Conservation (phyloP, 257 asterid species). For the Avicennia marina region DNA sequence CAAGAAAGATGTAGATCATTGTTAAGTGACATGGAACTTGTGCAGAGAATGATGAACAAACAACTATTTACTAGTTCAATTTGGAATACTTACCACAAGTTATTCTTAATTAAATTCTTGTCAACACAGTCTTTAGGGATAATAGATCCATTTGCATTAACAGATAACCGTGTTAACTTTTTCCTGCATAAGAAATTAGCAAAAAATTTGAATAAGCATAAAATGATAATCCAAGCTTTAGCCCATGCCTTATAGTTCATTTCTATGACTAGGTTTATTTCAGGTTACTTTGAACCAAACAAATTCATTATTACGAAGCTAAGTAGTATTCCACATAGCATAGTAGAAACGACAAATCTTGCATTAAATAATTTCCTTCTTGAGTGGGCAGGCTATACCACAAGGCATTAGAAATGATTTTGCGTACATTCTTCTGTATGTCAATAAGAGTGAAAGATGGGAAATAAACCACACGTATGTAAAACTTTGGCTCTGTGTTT, state of each 20-base stretch:
- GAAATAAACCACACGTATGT: background rate
- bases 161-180: conserved; percentile 73
- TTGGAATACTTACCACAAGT: conserved; percentile 53
- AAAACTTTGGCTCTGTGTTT: background rate
- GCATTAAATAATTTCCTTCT: too few relatives aligned
- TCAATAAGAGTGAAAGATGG: conserved; percentile 4
- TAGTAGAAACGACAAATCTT: too few relatives aligned
- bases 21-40: background rate
- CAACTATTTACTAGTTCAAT: background rate
- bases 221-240: conserved; percentile 6
- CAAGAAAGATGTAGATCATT: background rate
- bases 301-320: too few relatives aligned
- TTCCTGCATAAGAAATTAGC: conserved; percentile 44
- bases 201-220: conserved; percentile 5
- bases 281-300: conserved; percentile 7
- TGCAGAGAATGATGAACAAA: conserved; percentile 9
- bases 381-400: too few relatives aligned
- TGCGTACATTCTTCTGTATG: too few relatives aligned
- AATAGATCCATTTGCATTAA: conserved; percentile 81
- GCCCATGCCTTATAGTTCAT: background rate
- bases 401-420: too few relatives aligned
- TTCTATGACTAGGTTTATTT: conserved; percentile 6
- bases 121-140: conserved; percentile 70
- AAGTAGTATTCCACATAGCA: too few relatives aligned
- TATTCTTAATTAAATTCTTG: conserved; percentile 71